These are phyloP conservation scores for Thielaviopsis ethacetica DNA, from an alignment of 2,329 filamentous ascomycete species.

Conservation along the genomic window DNA sequence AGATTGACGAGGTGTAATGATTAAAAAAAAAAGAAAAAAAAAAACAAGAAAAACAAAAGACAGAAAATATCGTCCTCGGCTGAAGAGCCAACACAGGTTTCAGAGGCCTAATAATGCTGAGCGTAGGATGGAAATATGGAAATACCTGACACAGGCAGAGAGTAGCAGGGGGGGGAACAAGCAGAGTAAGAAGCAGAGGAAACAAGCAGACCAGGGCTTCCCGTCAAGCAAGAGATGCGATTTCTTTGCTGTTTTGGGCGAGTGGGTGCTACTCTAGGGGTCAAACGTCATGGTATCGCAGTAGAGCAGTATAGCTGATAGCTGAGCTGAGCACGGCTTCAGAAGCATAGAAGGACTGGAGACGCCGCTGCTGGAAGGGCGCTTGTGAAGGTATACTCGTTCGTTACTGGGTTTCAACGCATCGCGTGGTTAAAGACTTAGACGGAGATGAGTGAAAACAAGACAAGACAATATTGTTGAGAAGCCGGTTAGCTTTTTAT, in stretches of 20 bases:
- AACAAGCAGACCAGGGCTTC: slow-evolving; percentile 8
- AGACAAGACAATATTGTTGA: not conserved
- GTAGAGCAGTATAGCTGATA: not conserved
- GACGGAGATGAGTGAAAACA: not conserved
- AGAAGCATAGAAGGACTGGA: not conserved
- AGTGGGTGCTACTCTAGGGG: not conserved
- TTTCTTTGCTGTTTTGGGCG: slow-evolving; percentile 10
- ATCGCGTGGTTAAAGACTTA: not conserved
- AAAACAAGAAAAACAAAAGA: not conserved
- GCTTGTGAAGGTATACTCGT: not conserved
- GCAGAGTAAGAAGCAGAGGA: not conserved
- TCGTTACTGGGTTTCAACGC: not conserved
- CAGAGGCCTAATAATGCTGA: not conserved
- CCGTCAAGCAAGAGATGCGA: slow-evolving; percentile 8
- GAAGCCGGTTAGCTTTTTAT: not conserved
- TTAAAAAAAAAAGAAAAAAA: not conserved
- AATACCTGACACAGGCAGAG: not conserved
- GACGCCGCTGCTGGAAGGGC: not conserved
- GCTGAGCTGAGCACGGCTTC: not conserved
- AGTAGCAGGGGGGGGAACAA: not conserved
- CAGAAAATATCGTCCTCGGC: not conserved
- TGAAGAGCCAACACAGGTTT: not conserved
- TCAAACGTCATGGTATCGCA: not conserved
- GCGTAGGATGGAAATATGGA: not conserved
- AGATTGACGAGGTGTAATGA: not conserved